Evolutionary conservation across 2,329 filamentous ascomycete genomes (phyloP), one percentile per base, ranked within the genome.

Genomic region (Ilyonectria destructans): DNA sequence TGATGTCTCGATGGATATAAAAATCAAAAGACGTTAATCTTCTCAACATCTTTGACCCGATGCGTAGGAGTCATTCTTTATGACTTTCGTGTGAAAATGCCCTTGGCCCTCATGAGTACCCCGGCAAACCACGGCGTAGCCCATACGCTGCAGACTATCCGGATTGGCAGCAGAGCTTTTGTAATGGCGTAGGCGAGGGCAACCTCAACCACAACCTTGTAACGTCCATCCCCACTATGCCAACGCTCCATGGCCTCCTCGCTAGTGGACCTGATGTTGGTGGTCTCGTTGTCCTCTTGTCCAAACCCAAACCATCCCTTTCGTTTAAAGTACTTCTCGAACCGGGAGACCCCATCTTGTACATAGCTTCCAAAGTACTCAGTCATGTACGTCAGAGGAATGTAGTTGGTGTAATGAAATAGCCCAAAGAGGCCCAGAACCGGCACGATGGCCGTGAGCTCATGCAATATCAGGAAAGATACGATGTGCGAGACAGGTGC

Each of bases 101-200:
- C 71, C 58, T 77, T 79, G 21, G 80, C 62, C 55, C 80, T 80
- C 13, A 92, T 81, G 45, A 93, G 83, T 23, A 88, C 83, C 49
- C 91, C 88, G 2, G 95, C 95, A 85, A 98, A 97, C 92, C 94
- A 97, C 4, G 96, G 96, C 54, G 96, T 97, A 15, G 89, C 92
- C 94, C 93, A 97, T 4, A 97, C 87, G 82, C 95, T 97, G 7
- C 90, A 81, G 29, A 92, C 83, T 69, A 99, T 88, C 73, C 96
- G 88, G 13, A 93, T 76, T 0, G 96, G 94, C 70, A 99, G 80
- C 66, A 98, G 78, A 17, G 90, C 90, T 83, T 99, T 99, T 1
- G 94, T 97, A 70, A 98, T 88, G 1, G 94, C 93, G 84, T 96
- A 99, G 6, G 96, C 95, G 21, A 96, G 92, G 26, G 94, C 96